Percentiles rank a stretch among this genome's conserved stretches.
Evolutionary conservation across 2,329 filamentous ascomycete genomes (phyloP).

Genomic region (Coniochaeta prunicola): DNA sequence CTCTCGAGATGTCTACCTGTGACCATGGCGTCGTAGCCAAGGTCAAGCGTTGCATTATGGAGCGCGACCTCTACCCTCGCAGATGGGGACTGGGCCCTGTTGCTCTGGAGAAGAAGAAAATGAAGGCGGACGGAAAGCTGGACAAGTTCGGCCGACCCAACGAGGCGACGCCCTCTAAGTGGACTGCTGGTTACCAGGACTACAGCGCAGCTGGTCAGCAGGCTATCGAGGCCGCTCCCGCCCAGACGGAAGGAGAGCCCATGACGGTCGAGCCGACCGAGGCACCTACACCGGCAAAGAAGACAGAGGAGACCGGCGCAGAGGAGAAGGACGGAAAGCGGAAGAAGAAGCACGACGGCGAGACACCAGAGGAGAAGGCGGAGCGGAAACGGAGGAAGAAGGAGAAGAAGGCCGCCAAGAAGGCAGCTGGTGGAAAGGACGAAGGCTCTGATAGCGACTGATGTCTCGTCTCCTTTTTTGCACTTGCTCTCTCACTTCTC

Average conservation of each 20-base stretch:
- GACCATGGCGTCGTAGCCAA: constrained; percentile 97
- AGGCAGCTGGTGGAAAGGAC: constrained; percentile 9
- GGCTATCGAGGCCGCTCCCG: constrained; percentile 31
- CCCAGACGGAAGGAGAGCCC: constrained; percentile 24
- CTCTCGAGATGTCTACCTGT: constrained; percentile 91
- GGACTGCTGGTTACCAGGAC: constrained; percentile 90
- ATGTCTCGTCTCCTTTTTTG: not conserved
- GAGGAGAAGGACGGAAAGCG: constrained; percentile 52
- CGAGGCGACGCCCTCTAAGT: constrained; percentile 87
- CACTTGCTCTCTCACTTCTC: not conserved
- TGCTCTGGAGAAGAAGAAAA: constrained; percentile 97
- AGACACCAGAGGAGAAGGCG: constrained; percentile 59
- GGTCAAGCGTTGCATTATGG: constrained; percentile 99
- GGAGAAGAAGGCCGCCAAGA: constrained; percentile 22
- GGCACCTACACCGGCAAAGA: constrained; percentile 25
- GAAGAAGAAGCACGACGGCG: constrained; percentile 77
- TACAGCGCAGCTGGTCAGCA: constrained; percentile 54
- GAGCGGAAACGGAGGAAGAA: constrained; percentile 23
- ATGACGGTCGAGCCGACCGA: constrained; percentile 24
- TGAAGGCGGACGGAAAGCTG: constrained; percentile 95
- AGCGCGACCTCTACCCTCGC: constrained; percentile 93
- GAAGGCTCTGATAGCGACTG: constrained; percentile 16
- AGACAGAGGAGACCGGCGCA: constrained; percentile 28
- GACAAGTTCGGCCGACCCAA: constrained; percentile 96
- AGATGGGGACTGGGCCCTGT: constrained; percentile 94